Conservation (phyloP, 768 basidiomycete genomes). For the Clavulina sp. region DNA sequence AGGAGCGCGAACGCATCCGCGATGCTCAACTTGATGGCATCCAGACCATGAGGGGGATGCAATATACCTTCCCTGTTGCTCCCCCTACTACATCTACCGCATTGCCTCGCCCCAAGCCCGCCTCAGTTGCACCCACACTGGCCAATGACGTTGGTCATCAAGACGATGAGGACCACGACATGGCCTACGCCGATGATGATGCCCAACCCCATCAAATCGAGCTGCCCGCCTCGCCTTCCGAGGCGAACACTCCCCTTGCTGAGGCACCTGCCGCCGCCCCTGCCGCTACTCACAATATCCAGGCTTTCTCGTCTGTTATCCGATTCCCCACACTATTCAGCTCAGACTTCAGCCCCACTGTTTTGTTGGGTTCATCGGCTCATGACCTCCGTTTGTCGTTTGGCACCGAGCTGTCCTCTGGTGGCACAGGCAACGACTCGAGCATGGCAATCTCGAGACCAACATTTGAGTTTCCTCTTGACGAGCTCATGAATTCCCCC, state of each 20-base stretch:
- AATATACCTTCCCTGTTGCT: constrained; percentile 77
- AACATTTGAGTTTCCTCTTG: constrained; percentile 74
- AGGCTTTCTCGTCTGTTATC: constrained; percentile 21
- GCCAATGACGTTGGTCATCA: too few species aligned
- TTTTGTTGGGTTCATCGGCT: constrained; percentile 49
- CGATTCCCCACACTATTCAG: constrained; percentile 61
- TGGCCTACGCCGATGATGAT: not conserved
- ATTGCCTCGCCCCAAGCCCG: not conserved
- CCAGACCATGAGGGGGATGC: constrained; percentile 56
- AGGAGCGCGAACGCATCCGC: constrained; percentile 63
- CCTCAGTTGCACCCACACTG: too few species aligned
- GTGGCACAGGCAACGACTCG: not conserved
- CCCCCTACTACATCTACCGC: constrained; percentile 25
- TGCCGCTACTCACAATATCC: not conserved
- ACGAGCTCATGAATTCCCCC: constrained; percentile 49
- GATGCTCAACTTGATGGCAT: constrained; percentile 27
- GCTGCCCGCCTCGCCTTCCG: constrained; percentile 3
- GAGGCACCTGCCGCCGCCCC: not conserved
- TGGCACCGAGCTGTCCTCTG: constrained; percentile 40
- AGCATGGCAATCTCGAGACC: constrained; percentile 51
- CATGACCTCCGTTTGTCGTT: constrained; percentile 49
- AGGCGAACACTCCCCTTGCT: not conserved
- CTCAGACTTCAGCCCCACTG: constrained; percentile 59
- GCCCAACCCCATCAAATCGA: not conserved
- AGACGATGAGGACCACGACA: not conserved